phyloP scores from a whole-genome alignment of 768 basidiomycete species.

The Leccinum pellstonianum region DNA sequence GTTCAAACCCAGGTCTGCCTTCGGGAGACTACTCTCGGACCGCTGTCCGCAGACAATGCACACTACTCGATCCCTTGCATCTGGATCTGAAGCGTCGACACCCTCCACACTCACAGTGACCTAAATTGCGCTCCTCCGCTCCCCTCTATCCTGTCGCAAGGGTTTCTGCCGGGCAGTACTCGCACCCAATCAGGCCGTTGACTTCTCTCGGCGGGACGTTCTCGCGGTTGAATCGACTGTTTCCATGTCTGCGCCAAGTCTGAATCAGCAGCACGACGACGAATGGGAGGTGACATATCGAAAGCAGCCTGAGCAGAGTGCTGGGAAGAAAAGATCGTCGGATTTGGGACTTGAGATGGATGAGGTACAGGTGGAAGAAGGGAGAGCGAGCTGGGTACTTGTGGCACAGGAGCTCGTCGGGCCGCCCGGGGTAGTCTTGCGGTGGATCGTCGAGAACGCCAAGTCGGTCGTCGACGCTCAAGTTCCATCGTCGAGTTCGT shows the following conservation, averaged over 20 bases:
- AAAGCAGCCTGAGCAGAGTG: neutral
- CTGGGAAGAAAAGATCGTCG: neutral
- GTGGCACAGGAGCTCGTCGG: conserved; percentile 25
- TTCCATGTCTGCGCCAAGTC: neutral
- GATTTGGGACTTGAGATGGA: conserved; percentile 16
- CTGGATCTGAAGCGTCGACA: conserved; percentile 7
- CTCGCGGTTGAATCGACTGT: neutral
- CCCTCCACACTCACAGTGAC: conserved; percentile 12
- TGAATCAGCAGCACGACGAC: neutral
- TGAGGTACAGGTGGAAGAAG: conserved; percentile 24
- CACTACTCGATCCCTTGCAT: too few species aligned
- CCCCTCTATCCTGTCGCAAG: conserved; percentile 23
- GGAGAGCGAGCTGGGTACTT: conserved; percentile 6
- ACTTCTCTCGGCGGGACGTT: conserved; percentile 28
- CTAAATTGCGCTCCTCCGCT: conserved; percentile 29
- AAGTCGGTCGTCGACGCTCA: neutral
- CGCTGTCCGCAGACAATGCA: too few species aligned
- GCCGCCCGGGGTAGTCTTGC: conserved; percentile 14
- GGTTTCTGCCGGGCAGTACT: conserved; percentile 26
- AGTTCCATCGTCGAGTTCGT: neutral
- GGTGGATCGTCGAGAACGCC: conserved; percentile 1
- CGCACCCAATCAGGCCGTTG: conserved; percentile 17
- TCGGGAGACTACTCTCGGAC: too few species aligned
- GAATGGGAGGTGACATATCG: neutral
- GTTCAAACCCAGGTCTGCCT: too few species aligned